A percentile compares a stretch with the other conserved stretches of the same genome.
Evolutionary conservation across 495 filamentous ascomycete genomes (phyloP).

Genomic region (Lepidopterella palustris): DNA sequence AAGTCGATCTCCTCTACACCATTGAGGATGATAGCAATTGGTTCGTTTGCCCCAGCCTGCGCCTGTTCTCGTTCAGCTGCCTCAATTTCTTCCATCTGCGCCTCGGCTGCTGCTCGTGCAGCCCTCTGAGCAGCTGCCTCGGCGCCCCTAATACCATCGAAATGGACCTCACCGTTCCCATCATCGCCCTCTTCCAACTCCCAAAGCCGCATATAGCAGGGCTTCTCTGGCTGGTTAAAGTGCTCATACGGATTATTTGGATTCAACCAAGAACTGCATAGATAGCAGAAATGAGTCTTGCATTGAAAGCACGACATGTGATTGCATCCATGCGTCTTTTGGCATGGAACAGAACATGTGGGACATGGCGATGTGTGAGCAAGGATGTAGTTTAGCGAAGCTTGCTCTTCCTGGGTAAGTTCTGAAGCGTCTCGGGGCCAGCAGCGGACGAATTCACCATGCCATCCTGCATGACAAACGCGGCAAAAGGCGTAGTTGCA

Average conservation of each 20-base stretch:
- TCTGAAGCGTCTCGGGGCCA: conserved; percentile 55
- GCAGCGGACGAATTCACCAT: conserved; percentile 67
- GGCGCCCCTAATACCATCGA: conserved; percentile 42
- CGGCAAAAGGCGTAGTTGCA: conserved; percentile 90
- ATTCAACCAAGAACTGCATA: conserved; percentile 82
- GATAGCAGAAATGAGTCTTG: conserved; percentile 89
- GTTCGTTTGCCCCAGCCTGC: neutral
- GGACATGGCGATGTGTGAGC: conserved; percentile 81
- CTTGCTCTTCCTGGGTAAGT: conserved; percentile 74
- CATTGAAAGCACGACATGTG: conserved; percentile 95
- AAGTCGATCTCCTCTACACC: neutral
- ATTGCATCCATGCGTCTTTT: conserved; percentile 93
- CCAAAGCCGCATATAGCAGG: conserved; percentile 82
- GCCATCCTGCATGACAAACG: conserved; percentile 71
- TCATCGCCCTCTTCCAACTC: conserved; percentile 82
- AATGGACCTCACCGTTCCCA: conserved; percentile 49
- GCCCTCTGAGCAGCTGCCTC: conserved; percentile 19
- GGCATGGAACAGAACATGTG: conserved; percentile 75
- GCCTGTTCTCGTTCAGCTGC: neutral
- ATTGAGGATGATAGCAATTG: neutral
- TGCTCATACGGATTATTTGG: conserved; percentile 78
- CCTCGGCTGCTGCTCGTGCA: conserved; percentile 9
- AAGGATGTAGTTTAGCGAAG: conserved; percentile 72
- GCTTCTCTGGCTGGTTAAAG: conserved; percentile 62
- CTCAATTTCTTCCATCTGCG: neutral